Base-by-base conservation (phyloP, 2,329 filamentous ascomycete genomes). In the Colletotrichum liaoningense region DNA sequence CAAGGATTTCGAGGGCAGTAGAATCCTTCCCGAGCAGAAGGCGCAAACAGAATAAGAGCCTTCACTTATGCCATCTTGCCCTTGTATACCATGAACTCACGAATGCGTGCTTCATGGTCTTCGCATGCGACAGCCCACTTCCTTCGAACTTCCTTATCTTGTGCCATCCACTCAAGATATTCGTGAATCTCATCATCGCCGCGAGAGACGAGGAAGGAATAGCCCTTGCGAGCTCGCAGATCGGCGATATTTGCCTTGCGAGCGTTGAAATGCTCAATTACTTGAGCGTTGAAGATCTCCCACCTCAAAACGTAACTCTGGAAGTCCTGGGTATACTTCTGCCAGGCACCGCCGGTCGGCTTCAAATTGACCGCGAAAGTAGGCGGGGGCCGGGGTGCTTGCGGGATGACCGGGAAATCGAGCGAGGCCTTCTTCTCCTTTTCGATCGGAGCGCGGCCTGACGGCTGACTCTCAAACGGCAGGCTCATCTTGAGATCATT, bases 121-220 rank as follows among this genome's bases (percentile, higher is more conserved):
- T 90, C 87, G 73, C 88, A 90, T 8, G 89, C 89, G 9, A 87
- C 80, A 35, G 83, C 82, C 92, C 93, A 94, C 69, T 88, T 86
- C 77, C 86, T 85, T 69, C 91, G 85, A 5, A 94, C 89, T 60
- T 85, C 84, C 75, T 90, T 88, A 78, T 95, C 93, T 80, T 94
- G 89, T 75, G 89, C 87, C 68, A 93, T 82, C 79, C 89, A 90
- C 49, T 83, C 83, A 71, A 90, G 80, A 79, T 95, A 95, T 68
- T 88, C 87, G 19, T 84, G 79, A 28, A 92, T 85, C 0, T 88
- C 90, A 1, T 77, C 75, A 52, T 87, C 83, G 28, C 86, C 80
- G 1, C 80, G 79, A 9, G 81, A 77, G 35, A 83, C 82, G 22
- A 90, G 78, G 80, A 88, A 90, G 1, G 77, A 78, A 54, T 84